These are phyloP conservation scores for Oenanthe javanica DNA, from an alignment of 140 eudicot genomes.

Conservation along the genomic window DNA sequence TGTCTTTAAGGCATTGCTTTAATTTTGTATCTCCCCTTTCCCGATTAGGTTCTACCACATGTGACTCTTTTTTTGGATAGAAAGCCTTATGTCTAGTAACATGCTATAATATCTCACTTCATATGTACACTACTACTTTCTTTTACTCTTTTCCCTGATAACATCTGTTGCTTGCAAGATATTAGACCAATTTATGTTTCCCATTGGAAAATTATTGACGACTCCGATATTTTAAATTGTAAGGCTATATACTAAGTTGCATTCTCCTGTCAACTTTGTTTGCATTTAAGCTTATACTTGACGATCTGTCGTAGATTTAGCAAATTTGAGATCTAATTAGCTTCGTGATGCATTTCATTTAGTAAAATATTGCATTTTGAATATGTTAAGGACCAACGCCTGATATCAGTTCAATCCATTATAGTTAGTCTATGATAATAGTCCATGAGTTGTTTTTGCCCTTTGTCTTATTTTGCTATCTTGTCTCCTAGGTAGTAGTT, in stretches of 20 bases:
- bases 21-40: neutral
- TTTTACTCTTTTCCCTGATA: neutral
- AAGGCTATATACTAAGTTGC: neutral
- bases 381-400: too few species aligned
- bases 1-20: conserved; percentile 15
- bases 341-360: neutral
- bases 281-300: neutral
- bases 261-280: neutral
- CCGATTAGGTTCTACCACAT: neutral
- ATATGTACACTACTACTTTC: neutral
- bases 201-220: neutral
- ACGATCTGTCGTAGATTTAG: neutral
- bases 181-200: neutral
- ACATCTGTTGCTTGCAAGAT: neutral
- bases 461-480: too few species aligned
- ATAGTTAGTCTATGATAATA: too few species aligned
- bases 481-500: too few species aligned
- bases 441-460: too few species aligned
- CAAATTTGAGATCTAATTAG: neutral
- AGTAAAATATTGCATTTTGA: neutral
- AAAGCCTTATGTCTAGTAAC: neutral
- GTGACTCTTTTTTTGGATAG: neutral
- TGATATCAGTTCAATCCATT: too few species aligned
- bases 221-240: neutral
- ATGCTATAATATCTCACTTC: neutral